These are phyloP conservation scores for Moesziomyces sp. DNA, from an alignment of 1,284 basidiomycete species.

Conservation along the genomic window DNA sequence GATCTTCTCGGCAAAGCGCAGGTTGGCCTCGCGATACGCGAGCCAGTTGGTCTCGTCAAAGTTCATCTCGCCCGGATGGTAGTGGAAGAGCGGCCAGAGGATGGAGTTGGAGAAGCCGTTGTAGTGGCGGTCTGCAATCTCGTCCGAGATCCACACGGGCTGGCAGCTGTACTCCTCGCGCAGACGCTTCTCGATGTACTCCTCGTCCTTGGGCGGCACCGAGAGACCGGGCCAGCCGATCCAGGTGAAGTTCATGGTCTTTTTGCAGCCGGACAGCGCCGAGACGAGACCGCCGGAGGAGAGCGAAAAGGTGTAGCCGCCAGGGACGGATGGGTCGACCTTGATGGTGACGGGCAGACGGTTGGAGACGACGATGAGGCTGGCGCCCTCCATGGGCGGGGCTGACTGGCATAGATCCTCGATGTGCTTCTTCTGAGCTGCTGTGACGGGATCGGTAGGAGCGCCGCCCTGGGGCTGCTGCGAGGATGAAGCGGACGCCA, in stretches of 20 bases:
- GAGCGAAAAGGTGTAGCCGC: slow-evolving; percentile 63
- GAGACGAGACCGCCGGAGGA: slow-evolving; percentile 67
- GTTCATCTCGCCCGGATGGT: slow-evolving; percentile 85
- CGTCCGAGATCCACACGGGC: slow-evolving; percentile 96
- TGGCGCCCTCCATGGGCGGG: slow-evolving; percentile 39
- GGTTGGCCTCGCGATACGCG: slow-evolving; percentile 95
- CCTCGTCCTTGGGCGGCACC: slow-evolving; percentile 55
- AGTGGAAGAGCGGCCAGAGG: slow-evolving; percentile 99
- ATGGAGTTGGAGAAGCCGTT: slow-evolving; percentile 99
- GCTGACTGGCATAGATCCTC: slow-evolving; percentile 29
- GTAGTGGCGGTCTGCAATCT: slow-evolving; percentile 96
- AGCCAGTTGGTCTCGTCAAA: slow-evolving; percentile 99
- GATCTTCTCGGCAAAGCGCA: slow-evolving; percentile 91
- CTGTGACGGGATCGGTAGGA: slow-evolving; percentile 18
- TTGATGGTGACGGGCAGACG: slow-evolving; percentile 77
- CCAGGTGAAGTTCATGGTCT: slow-evolving; percentile 67
- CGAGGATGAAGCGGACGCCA: slow-evolving; percentile 24
- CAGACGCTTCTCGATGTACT: slow-evolving; percentile 73
- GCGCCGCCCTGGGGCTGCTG: slow-evolving; percentile 10
- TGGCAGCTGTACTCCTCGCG: slow-evolving; percentile 95
- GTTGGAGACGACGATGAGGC: slow-evolving; percentile 95
- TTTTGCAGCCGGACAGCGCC: slow-evolving; percentile 64
- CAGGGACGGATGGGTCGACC: slow-evolving; percentile 57
- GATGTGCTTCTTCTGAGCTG: slow-evolving; percentile 37
- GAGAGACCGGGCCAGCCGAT: slow-evolving; percentile 67